phyloP scores from a whole-genome alignment of 179 eudicot species.

The Gypsophila paniculata region DNA sequence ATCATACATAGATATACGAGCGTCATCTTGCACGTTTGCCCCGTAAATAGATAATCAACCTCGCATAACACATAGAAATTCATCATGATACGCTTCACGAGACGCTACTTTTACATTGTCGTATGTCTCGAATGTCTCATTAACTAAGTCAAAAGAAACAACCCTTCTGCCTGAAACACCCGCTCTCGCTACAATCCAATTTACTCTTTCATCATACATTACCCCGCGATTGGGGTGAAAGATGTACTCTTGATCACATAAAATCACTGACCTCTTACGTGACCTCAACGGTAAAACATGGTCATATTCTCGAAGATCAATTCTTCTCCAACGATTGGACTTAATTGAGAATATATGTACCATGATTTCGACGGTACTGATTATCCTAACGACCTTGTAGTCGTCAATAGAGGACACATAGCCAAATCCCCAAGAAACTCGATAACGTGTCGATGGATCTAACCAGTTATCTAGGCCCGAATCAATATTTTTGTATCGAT shows the following conservation, averaged over 20 bases:
- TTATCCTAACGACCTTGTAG: conserved; percentile 26
- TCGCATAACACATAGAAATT: conserved; percentile 11
- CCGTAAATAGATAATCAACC: conserved; percentile 17
- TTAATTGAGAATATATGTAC: conserved; percentile 20
- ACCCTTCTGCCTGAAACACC: neutral
- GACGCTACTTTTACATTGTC: neutral
- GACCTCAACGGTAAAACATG: neutral
- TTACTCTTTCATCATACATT: conserved; percentile 12
- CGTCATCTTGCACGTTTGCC: neutral
- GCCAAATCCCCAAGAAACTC: conserved; percentile 27
- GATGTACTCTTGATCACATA: neutral
- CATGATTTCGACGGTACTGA: neutral
- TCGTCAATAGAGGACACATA: conserved; percentile 14
- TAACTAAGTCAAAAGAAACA: conserved; percentile 15
- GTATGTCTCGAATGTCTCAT: conserved; percentile 8
- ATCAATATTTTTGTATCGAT: neutral
- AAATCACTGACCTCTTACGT: no score
- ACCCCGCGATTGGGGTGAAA: conserved; percentile 10
- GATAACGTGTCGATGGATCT: neutral
- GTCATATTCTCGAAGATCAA: neutral
- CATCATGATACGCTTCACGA: neutral
- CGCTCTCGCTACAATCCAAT: conserved; percentile 12
- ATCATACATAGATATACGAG: neutral
- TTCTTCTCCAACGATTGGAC: conserved; percentile 15
- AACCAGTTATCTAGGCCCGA: neutral